phyloP scores from a whole-genome alignment of 345 rosid genomes.

The Bruguiera parviflora region DNA sequence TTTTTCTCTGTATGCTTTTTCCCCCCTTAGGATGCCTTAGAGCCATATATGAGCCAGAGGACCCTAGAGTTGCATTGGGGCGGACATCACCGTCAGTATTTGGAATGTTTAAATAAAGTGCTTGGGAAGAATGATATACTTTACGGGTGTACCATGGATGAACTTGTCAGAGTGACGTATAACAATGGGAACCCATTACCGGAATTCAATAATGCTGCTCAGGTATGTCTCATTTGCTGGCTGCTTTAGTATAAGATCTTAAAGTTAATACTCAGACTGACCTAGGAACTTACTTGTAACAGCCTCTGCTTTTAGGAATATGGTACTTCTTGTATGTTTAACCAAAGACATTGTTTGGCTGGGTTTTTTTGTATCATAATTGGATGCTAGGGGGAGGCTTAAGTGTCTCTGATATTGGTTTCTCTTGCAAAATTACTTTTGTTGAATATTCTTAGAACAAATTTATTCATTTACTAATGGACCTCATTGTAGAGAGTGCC shows the following conservation, averaged over 20 bases:
- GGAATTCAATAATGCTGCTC: constrained; percentile 84
- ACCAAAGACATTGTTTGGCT: background rate
- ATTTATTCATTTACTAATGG: too few species aligned
- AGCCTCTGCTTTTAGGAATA: background rate
- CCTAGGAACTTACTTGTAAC: background rate
- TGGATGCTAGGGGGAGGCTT: too few species aligned
- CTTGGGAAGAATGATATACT: constrained; percentile 55
- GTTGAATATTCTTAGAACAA: too few species aligned
- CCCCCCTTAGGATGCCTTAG: constrained; percentile 66
- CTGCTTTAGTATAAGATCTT: background rate
- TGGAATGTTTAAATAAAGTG: constrained; percentile 66
- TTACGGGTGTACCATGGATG: constrained; percentile 82
- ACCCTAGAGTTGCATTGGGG: constrained; percentile 84
- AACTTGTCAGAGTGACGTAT: constrained; percentile 75
- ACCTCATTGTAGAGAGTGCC: too few species aligned
- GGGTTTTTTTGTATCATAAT: too few species aligned
- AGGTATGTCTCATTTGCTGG: constrained; percentile 34
- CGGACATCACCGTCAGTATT: constrained; percentile 57
- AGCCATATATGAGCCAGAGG: constrained; percentile 76
- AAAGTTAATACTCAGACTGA: background rate
- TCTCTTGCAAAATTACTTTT: too few species aligned
- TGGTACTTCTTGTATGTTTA: background rate
- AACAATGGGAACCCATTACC: constrained; percentile 82
- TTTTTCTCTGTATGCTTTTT: background rate
- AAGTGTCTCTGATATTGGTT: too few species aligned